A percentile compares a stretch with the other conserved stretches of the same genome.
phyloP scores from a whole-genome alignment of 306 rosid genomes.

The Castanea mollissima region DNA sequence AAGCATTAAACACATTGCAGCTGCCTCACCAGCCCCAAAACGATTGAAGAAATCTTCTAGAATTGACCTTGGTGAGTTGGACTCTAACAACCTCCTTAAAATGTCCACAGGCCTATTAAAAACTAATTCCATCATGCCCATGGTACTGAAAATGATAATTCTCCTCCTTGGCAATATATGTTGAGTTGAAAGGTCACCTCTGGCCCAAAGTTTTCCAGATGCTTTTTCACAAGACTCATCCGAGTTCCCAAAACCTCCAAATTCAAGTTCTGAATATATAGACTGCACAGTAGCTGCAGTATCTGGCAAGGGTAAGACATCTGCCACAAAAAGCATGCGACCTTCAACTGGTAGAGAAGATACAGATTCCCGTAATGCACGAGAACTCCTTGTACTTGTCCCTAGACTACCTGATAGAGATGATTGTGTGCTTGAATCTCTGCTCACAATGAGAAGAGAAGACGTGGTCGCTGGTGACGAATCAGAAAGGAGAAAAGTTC shows the following conservation, averaged over 20 bases:
- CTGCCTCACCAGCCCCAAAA: constrained; percentile 96
- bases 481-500: constrained; percentile 91
- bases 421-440: constrained; percentile 71
- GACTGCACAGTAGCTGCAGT: constrained; percentile 72
- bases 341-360: constrained; percentile 93
- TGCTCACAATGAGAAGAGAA: constrained; percentile 83
- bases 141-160: constrained; percentile 83
- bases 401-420: constrained; percentile 56
- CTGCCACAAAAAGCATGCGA: constrained; percentile 94
- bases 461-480: constrained; percentile 83
- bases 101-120: constrained; percentile 94
- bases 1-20: constrained; percentile 94
- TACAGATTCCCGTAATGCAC: constrained; percentile 84
- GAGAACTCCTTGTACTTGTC: constrained; percentile 65
- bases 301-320: constrained; percentile 82
- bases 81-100: constrained; percentile 78
- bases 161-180: constrained; percentile 95
- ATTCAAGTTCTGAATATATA: constrained; percentile 83
- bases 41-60: constrained; percentile 96
- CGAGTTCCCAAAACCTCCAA: constrained; percentile 67
- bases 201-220: constrained; percentile 86
- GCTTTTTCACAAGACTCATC: constrained; percentile 68
- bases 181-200: constrained; percentile 96
- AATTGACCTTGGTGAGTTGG: constrained; percentile 76
- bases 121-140: constrained; percentile 98